Evolutionary conservation across 108 stramenopile species (phyloP).

Genomic region (Cyclostephanos tholiformis): DNA sequence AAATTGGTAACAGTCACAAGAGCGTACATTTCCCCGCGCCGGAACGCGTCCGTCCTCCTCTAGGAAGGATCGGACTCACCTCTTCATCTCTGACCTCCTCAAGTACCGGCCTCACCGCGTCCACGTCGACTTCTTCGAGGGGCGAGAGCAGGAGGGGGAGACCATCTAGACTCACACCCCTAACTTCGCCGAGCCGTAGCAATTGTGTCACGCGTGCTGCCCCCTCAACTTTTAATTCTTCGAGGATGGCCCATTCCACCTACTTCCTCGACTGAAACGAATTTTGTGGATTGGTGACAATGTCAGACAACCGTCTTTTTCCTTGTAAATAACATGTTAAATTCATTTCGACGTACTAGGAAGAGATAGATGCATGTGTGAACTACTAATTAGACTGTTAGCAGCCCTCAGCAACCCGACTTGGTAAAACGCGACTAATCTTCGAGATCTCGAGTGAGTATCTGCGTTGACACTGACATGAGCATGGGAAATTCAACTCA

Average conservation of each 20-base stretch:
- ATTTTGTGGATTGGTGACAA: background rate
- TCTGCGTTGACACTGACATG: too few relatives aligned
- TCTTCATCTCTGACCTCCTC: constrained; percentile 7
- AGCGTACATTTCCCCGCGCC: constrained; percentile 21
- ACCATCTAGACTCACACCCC: background rate
- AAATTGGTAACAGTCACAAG: background rate
- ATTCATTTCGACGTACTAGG: too few relatives aligned
- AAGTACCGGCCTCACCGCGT: background rate
- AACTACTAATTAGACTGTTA: too few relatives aligned
- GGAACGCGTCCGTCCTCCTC: constrained; percentile 14
- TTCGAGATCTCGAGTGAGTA: too few relatives aligned
- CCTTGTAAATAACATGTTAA: too few relatives aligned
- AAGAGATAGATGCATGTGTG: too few relatives aligned
- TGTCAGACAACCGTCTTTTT: background rate
- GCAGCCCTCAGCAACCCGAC: too few relatives aligned
- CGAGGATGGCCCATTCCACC: constrained; percentile 15
- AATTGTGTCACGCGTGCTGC: background rate
- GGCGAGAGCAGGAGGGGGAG: background rate
- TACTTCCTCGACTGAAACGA: constrained; percentile 10
- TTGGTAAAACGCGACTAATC: too few relatives aligned
- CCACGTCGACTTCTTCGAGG: background rate
- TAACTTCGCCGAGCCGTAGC: background rate
- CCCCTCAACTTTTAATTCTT: constrained; percentile 1
- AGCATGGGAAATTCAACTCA: too few relatives aligned
- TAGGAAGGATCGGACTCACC: constrained; percentile 8